Percentiles rank a stretch among this genome's conserved stretches.
Conservation (phyloP, 495 filamentous ascomycete genomes). For the Neurospora sp. region DNA sequence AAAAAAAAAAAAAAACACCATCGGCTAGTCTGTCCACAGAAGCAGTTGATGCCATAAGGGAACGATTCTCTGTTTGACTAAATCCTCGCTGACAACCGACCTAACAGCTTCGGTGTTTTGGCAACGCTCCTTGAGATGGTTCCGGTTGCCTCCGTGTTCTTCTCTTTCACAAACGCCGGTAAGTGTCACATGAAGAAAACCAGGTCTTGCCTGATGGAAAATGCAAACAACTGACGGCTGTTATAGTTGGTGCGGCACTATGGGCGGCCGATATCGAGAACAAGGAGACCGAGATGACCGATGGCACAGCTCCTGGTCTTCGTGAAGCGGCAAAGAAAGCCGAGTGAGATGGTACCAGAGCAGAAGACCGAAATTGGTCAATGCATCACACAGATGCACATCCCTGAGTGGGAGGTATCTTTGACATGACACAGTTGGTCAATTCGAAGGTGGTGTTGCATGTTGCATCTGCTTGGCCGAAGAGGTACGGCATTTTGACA, state of each 20-base stretch:
- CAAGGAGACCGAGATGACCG: conserved; percentile 35
- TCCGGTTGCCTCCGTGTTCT: conserved; percentile 71
- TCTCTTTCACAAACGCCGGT: conserved; percentile 82
- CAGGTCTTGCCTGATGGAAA: neutral
- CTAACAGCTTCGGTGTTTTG: conserved; percentile 67
- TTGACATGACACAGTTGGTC: conserved; percentile 4
- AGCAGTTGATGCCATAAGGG: neutral
- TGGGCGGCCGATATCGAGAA: conserved; percentile 91
- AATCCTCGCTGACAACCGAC: conserved; percentile 3
- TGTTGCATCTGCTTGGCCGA: conserved; percentile 10
- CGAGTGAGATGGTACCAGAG: conserved; percentile 28
- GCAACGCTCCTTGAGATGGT: conserved; percentile 75
- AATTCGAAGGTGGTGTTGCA: conserved; percentile 2
- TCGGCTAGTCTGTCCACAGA: neutral
- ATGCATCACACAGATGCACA: conserved; percentile 10
- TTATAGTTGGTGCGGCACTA: conserved; percentile 67
- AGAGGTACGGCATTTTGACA: conserved; percentile 22
- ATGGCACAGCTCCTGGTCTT: conserved; percentile 43
- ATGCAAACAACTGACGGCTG: conserved; percentile 12
- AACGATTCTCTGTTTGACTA: neutral
- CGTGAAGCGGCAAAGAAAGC: conserved; percentile 46
- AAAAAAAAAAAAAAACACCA: neutral
- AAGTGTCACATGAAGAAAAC: conserved; percentile 8
- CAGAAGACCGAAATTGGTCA: conserved; percentile 16
- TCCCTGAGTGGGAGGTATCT: neutral